Conservation (phyloP, 805 yeast species). For the Gaillardinia entomophila region DNA sequence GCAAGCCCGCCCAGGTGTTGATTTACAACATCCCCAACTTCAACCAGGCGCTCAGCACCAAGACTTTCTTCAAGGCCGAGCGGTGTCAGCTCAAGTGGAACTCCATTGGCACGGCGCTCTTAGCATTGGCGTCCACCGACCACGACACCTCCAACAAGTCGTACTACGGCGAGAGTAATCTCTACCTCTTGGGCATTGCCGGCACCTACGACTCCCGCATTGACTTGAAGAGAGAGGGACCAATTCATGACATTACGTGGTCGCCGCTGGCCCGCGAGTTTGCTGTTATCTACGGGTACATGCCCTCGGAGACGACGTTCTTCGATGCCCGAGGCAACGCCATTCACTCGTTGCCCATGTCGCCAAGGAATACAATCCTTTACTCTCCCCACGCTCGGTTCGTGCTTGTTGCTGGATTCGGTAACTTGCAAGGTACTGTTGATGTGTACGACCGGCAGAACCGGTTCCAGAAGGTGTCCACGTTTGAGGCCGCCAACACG, state of each 20-base stretch:
- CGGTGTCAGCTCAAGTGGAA: conserved; percentile 92
- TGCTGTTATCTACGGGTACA: conserved; percentile 94
- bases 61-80: conserved; percentile 93
- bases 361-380: conserved; percentile 81
- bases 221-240: conserved; percentile 85
- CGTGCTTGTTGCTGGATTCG: conserved; percentile 93
- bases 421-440: conserved; percentile 94
- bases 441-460: conserved; percentile 91
- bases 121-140: conserved; percentile 93
- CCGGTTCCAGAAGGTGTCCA: conserved; percentile 70
- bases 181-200: conserved; percentile 85
- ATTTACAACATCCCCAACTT: conserved; percentile 77
- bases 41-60: conserved; percentile 73
- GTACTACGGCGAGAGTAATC: conserved; percentile 93
- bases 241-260: conserved; percentile 97
- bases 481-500: conserved; percentile 89
- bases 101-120: conserved; percentile 83
- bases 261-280: conserved; percentile 93
- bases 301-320: conserved; percentile 95
- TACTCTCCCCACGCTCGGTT: conserved; percentile 94
- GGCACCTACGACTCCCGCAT: conserved; percentile 90
- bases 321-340: conserved; percentile 92
- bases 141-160: conserved; percentile 91
- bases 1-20: conserved; percentile 85
- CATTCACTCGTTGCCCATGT: conserved; percentile 75